A percentile compares a stretch with the other conserved stretches of the same genome.
Conservation (phyloP, 768 basidiomycete species). For the Lactarius psammicola region DNA sequence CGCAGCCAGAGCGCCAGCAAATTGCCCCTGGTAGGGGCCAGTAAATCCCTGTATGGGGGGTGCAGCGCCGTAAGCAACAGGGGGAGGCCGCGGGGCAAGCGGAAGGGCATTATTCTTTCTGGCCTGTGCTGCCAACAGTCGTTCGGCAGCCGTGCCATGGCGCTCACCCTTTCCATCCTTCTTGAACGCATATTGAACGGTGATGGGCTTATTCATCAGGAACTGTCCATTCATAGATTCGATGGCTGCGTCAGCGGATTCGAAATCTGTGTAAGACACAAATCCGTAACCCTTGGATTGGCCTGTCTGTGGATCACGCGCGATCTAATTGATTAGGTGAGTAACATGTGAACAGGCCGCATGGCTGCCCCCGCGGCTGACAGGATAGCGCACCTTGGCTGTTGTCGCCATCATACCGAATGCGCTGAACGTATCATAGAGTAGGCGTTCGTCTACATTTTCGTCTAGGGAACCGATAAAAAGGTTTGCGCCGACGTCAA, state of each 20-base stretch:
- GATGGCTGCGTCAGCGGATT: conserved; percentile 92
- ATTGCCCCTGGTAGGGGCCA: conserved; percentile 87
- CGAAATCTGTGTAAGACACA: conserved; percentile 96
- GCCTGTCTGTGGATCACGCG: conserved; percentile 81
- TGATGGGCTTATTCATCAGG: conserved; percentile 97
- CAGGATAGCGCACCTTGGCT: conserved; percentile 61
- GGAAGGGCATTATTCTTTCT: conserved; percentile 92
- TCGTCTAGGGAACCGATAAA: conserved; percentile 96
- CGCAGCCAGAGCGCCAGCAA: conserved; percentile 77
- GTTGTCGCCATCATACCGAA: conserved; percentile 93
- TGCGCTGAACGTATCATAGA: conserved; percentile 94
- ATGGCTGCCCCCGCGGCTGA: not conserved
- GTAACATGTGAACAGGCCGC: conserved; percentile 9
- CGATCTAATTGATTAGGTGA: conserved; percentile 58
- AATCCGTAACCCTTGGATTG: conserved; percentile 97
- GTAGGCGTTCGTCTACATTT: conserved; percentile 86
- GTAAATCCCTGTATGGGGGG: conserved; percentile 70
- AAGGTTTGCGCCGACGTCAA: conserved; percentile 96
- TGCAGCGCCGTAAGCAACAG: conserved; percentile 66
- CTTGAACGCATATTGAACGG: conserved; percentile 98
- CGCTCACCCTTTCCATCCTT: conserved; percentile 98
- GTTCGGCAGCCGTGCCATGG: conserved; percentile 95
- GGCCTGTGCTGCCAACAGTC: conserved; percentile 92
- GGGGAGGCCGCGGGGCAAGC: conserved; percentile 69
- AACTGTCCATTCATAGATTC: conserved; percentile 98